Base-by-base conservation (phyloP, 106 monocot genomes). In the Dendrobium chrysotoxum region DNA sequence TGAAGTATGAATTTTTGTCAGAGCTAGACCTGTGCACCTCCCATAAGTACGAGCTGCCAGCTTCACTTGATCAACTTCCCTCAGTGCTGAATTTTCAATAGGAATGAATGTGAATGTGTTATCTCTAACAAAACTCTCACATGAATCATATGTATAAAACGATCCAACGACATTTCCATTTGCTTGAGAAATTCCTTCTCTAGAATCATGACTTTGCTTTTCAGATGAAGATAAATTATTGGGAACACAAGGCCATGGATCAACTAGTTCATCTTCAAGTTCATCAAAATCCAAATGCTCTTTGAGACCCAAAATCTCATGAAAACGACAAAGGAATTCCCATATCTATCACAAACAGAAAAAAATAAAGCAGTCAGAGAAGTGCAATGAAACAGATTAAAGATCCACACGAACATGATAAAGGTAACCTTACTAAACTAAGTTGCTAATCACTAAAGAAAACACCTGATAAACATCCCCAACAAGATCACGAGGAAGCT, bases 391-490 rank as follows among this genome's bases (percentile, higher is more conserved):
- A 76, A 13, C 44, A 74, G 41, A 5, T 41, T 40, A 74, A 74
- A 41, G 38, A 74, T 74, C 26, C 76, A 76, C 47, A 47, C 0
- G 50, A 47, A n/a, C 47, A 76, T 25, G 31, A 70, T 70, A 70
- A 70, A 70, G 28, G 12, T 4, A 70, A 35, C 70, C 70, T 4
- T 31, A 76, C 47, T 46, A 46, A 76, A 0, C 20, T n/a, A 75
- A 55, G 72, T 7, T 53, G 35, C 28, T 54, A 82, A 35, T n/a
- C 70, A 35, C 15, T 53, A 67, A 46, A 79, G 4, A 65, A 28
- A 6, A 16, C 90, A 95, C 99, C 99, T 99, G 95, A 71, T 91
- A 76, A 87, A 91, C 91, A 93, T 99, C 99, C 64, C 93, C 95
- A 79, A 91, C 83, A 31, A 99, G 79, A 68, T 90, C 86, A 46